These are phyloP conservation scores for Monosporascus sp. DNA, from an alignment of 2,329 filamentous ascomycete genomes.

Conservation along the genomic window DNA sequence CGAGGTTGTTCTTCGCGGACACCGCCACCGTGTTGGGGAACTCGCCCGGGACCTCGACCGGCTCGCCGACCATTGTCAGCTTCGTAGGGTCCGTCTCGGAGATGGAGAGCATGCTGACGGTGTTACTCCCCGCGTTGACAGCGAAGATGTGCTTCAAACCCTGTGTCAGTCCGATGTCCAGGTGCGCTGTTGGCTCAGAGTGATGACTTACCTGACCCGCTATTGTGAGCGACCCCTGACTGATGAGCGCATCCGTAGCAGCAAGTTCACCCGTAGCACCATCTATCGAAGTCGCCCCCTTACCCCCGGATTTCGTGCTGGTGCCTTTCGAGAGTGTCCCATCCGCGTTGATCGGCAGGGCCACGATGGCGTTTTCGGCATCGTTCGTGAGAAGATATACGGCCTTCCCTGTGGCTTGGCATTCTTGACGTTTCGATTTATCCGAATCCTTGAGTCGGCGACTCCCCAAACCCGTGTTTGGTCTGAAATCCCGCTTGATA, in stretches of 20 bases:
- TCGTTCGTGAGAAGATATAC: constrained; percentile 55
- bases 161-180: too few relatives aligned
- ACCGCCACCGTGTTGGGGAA: constrained; percentile 49
- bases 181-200: constrained; percentile 27
- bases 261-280: constrained; percentile 31
- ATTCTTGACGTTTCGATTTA: neutral
- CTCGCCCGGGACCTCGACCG: constrained; percentile 40
- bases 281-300: constrained; percentile 37
- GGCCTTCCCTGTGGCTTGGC: constrained; percentile 32
- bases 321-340: constrained; percentile 41
- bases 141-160: constrained; percentile 37
- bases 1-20: constrained; percentile 32
- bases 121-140: constrained; percentile 50
- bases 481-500: constrained; percentile 3
- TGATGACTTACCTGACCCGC: constrained; percentile 40
- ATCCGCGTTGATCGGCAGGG: constrained; percentile 40
- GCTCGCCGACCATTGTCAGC: constrained; percentile 38
- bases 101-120: constrained; percentile 45
- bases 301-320: constrained; percentile 41
- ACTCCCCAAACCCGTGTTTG: neutral
- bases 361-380: constrained; percentile 41
- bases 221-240: constrained; percentile 45
- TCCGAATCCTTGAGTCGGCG: too few relatives aligned
- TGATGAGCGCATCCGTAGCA: constrained; percentile 44
- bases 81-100: constrained; percentile 34